phyloP scores from a whole-genome alignment of 768 basidiomycete species.

The Naganishia vaughanmartiniae region DNA sequence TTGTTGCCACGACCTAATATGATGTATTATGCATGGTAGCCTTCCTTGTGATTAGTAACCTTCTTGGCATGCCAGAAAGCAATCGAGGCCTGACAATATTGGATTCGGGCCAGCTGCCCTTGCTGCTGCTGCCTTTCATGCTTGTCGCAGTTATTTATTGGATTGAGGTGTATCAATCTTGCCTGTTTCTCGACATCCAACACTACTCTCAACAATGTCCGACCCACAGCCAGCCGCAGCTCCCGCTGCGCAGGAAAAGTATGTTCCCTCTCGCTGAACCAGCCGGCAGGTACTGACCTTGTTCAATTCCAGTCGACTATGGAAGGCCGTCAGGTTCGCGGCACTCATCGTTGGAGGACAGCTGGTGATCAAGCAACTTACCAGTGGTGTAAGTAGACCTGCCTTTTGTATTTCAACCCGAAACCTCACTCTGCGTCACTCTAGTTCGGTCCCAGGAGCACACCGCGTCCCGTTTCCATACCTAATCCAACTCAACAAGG shows the following conservation, averaged over 20 bases:
- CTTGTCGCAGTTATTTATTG: not conserved
- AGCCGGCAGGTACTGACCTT: not conserved
- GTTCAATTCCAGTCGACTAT: slow-evolving; percentile 52
- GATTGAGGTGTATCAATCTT: not conserved
- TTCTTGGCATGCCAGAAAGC: not conserved
- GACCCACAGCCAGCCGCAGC: not conserved
- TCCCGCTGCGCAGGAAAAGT: slow-evolving; percentile 1
- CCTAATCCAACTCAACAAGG: not conserved
- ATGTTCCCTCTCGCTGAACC: not conserved
- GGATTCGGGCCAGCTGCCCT: no score
- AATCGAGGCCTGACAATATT: not conserved
- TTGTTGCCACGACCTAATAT: no score
- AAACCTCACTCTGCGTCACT: not conserved
- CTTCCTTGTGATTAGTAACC: not conserved
- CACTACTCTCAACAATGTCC: not conserved
- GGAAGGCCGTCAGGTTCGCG: slow-evolving; percentile 59
- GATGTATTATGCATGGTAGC: no score
- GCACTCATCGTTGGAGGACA: slow-evolving; percentile 2
- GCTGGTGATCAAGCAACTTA: slow-evolving; percentile 13
- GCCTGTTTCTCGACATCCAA: not conserved
- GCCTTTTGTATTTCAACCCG: not conserved
- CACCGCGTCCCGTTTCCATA: not conserved
- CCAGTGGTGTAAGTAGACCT: not conserved
- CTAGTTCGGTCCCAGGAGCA: not conserved
- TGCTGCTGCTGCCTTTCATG: not conserved